These are phyloP conservation scores for Paramecium primaurelia DNA, from an alignment of 73 alveolate species.

Conservation along the genomic window DNA sequence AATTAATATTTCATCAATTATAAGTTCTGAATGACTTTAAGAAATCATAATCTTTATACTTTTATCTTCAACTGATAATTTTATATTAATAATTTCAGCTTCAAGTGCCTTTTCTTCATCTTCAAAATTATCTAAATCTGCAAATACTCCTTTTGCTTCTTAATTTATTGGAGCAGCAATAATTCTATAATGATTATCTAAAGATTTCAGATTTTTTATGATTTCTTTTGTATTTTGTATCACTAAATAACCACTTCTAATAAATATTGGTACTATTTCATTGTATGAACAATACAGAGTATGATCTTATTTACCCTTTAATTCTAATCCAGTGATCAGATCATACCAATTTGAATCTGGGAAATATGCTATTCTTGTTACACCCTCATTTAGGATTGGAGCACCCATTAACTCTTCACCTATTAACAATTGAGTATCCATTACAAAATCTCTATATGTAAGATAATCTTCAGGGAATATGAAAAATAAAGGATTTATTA, in stretches of 20 bases:
- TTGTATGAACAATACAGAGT: slow-evolving; percentile 27
- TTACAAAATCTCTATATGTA: slow-evolving; percentile 51
- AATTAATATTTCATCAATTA: slow-evolving; percentile 4
- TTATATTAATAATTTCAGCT: not conserved
- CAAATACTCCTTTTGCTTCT: not conserved
- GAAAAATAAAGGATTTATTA: slow-evolving; percentile 70
- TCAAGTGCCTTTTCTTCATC: not conserved
- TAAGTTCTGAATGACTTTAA: not conserved
- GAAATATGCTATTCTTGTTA: not conserved
- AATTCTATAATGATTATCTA: not conserved
- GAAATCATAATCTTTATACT: not conserved
- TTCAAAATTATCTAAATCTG: not conserved
- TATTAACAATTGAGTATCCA: slow-evolving; percentile 69
- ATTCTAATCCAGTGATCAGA: slow-evolving; percentile 14
- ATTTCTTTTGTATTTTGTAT: not conserved
- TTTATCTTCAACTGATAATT: not conserved
- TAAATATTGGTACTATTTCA: slow-evolving; percentile 30
- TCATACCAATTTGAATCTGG: slow-evolving; percentile 53
- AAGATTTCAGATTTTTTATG: not conserved
- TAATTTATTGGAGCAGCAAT: not conserved
- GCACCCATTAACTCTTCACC: slow-evolving; percentile 72
- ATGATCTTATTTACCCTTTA: slow-evolving; percentile 5
- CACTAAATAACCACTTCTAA: slow-evolving; percentile 50
- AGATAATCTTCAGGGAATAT: slow-evolving; percentile 71
- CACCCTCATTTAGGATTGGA: slow-evolving; percentile 67